phyloP scores from a whole-genome alignment of 768 basidiomycete species.

The Podaxis sp. region DNA sequence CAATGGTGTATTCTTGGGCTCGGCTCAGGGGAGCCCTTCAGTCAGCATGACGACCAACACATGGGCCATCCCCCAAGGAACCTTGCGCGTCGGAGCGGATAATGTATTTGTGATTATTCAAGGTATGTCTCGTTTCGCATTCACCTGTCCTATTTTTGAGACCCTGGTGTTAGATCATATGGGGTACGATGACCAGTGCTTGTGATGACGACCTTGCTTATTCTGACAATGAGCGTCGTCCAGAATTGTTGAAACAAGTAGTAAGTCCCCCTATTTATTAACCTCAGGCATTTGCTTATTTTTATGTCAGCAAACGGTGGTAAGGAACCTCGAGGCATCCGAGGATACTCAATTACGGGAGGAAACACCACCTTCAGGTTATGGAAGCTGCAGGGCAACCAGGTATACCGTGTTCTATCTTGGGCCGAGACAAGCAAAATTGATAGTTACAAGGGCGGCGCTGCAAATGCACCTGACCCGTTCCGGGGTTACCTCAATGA shows the following conservation, averaged over 20 bases:
- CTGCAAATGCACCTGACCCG: constrained; percentile 50
- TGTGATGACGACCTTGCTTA: background rate
- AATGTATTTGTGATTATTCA: constrained; percentile 78
- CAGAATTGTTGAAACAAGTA: constrained; percentile 49
- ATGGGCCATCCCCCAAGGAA: constrained; percentile 49
- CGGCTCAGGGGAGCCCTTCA: constrained; percentile 59
- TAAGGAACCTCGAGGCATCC: constrained; percentile 76
- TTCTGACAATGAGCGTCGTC: background rate
- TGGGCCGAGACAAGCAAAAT: constrained; percentile 29
- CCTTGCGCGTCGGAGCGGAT: constrained; percentile 49
- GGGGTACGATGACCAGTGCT: constrained; percentile 33
- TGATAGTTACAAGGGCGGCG: constrained; percentile 29
- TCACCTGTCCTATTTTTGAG: constrained; percentile 1
- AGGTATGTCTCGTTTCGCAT: constrained; percentile 23
- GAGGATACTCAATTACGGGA: constrained; percentile 68
- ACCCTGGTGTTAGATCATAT: constrained; percentile 40
- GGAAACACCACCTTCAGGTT: constrained; percentile 57
- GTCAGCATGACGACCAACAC: constrained; percentile 46
- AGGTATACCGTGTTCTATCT: constrained; percentile 57
- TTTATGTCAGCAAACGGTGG: constrained; percentile 40
- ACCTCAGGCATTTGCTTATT: background rate
- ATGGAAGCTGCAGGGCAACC: constrained; percentile 77
- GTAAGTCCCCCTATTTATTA: constrained; percentile 27
- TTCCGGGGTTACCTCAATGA: constrained; percentile 60
- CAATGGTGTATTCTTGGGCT: constrained; percentile 50